phyloP scores from a whole-genome alignment of 208 protist genomes.

The Trypanosoma caninum region DNA sequence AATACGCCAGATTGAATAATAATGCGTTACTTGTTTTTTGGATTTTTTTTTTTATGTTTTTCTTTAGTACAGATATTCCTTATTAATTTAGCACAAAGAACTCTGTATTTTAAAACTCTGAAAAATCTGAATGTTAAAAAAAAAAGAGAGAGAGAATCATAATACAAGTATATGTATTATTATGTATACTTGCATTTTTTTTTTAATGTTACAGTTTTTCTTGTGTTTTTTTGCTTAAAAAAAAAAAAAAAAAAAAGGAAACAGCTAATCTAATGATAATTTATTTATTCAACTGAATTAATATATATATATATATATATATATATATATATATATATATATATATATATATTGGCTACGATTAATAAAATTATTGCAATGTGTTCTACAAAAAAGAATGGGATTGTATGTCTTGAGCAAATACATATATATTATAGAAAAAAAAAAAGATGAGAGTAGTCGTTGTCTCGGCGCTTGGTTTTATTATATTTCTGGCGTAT shows the following conservation, averaged over 20 bases:
- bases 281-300: background rate
- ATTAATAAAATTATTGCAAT: conserved; percentile 4
- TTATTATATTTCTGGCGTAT: conserved; percentile 8
- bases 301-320: conserved; percentile 7
- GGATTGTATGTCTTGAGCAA: too few species aligned
- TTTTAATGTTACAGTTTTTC: background rate
- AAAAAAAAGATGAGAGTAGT: too few species aligned
- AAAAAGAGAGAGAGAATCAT: background rate
- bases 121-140: too few species aligned
- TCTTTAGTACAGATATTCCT: too few species aligned
- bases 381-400: too few species aligned
- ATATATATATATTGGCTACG: conserved; percentile 12
- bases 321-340: conserved; percentile 12
- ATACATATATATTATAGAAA: too few species aligned
- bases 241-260: background rate
- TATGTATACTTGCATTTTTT: conserved; percentile 12
- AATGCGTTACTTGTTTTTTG: too few species aligned
- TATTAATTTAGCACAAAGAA: background rate
- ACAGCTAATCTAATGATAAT: background rate
- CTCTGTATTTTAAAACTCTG: too few species aligned
- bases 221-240: background rate
- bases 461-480: too few species aligned
- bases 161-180: conserved; percentile 7
- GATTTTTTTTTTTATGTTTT: too few species aligned
- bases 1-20: too few species aligned